Percentiles rank a stretch among this genome's conserved stretches.
phyloP scores from a whole-genome alignment of 2,329 filamentous ascomycete species.

The Trichoderma aggressivum region DNA sequence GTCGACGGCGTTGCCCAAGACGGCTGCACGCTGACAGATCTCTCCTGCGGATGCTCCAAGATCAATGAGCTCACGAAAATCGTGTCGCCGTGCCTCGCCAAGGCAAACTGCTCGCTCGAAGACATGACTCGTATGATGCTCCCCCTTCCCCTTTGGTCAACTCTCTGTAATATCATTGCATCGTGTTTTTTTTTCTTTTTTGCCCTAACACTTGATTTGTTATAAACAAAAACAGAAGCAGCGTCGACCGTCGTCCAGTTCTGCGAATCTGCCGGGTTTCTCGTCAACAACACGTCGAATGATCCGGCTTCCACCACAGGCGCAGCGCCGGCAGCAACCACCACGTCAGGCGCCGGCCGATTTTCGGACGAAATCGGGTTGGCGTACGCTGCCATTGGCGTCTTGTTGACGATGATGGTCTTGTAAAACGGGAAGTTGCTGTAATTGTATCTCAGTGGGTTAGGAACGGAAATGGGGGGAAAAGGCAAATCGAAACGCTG shows the following conservation, averaged over 20 bases:
- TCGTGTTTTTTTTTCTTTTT: neutral
- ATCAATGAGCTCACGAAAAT: conserved; percentile 33
- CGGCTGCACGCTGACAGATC: conserved; percentile 35
- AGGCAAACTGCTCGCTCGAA: conserved; percentile 33
- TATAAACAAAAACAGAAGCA: neutral
- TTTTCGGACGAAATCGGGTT: neutral
- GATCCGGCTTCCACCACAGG: neutral
- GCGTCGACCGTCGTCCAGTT: neutral
- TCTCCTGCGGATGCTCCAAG: conserved; percentile 39
- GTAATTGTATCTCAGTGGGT: neutral
- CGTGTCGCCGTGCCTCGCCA: conserved; percentile 36
- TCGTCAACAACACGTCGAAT: neutral
- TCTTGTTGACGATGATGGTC: neutral
- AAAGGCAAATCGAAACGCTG: neutral
- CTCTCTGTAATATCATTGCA: neutral
- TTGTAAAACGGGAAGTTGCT: neutral
- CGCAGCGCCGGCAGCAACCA: neutral
- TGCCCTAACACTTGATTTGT: neutral
- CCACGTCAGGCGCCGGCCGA: neutral
- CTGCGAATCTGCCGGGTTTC: neutral
- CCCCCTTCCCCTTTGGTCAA: neutral
- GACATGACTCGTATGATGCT: conserved; percentile 23
- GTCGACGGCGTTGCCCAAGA: conserved; percentile 29
- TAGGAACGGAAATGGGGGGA: neutral
- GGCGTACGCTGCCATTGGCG: neutral